phyloP scores from a whole-genome alignment of 495 filamentous ascomycete genomes.

The Paragyromitra xinjiangensis region DNA sequence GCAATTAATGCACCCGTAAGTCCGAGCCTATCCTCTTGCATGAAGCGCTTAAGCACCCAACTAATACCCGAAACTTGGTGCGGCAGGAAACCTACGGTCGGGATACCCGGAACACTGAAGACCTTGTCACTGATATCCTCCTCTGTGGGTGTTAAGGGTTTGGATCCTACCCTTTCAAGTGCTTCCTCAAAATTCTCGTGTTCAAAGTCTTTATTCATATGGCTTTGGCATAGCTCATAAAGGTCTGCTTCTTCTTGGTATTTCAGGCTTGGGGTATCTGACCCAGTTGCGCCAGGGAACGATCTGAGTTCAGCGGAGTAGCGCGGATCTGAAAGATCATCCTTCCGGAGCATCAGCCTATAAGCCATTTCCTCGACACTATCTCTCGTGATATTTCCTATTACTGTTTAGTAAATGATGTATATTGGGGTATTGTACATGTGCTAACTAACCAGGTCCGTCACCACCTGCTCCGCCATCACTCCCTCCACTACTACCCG shows the following conservation, averaged over 20 bases:
- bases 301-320: neutral
- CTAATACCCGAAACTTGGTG: constrained; percentile 6
- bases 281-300: neutral
- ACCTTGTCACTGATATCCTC: neutral
- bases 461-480: too few species aligned
- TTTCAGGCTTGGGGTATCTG: neutral
- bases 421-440: neutral
- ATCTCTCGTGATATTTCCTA: neutral
- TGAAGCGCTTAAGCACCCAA: neutral
- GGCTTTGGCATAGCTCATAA: neutral
- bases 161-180: neutral
- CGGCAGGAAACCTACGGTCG: neutral
- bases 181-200: neutral
- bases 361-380: too few species aligned
- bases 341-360: neutral
- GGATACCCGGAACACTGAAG: neutral
- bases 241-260: neutral
- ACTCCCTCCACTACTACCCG: too few species aligned
- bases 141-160: neutral
- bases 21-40: neutral
- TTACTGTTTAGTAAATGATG: neutral
- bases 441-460: too few species aligned
- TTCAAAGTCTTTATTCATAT: constrained; percentile 7
- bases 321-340: neutral
- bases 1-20: constrained; percentile 4